Evolutionary conservation across 2,329 filamentous ascomycete genomes (phyloP), one percentile per base, ranked within the genome.

Genomic region (Scopulariopsis brevicaulis): DNA sequence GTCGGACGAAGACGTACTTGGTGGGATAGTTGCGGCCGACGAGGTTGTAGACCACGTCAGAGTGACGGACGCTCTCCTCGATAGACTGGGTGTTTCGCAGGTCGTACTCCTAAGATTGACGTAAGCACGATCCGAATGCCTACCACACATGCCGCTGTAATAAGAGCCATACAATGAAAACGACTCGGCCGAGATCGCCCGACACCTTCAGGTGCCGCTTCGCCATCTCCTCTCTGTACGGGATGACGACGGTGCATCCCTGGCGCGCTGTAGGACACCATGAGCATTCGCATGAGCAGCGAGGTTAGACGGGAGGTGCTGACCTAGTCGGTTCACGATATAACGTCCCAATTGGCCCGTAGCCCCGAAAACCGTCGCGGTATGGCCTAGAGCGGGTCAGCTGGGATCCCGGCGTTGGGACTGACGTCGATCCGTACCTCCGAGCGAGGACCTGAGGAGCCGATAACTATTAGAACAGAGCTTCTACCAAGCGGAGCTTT

Each of bases 11-110:
- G 35, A 70, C 80, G 66, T 77, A 91, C 89, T 99, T 99, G 66
- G 94, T 99, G 63, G 93, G 89, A 72, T 97, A 97, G 72, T 93
- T 88, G 62, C 93, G 88, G 63, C 94, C 94, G 68, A 96, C 81
- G 65, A 99, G 79, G 75, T 99, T 99, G 80, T 96, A 96, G 63
- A 99, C 94, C 62, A 96, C 88, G 70, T 99, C 94, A 50, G 93
- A 97, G 73, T 99, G 94, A 67, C 94, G 84, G 57, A 99, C 92
- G 67, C 90, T 94, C 74, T 96, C 92, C 71, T 99, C 94, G 66
- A 99, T 94, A 34, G 93, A 97, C 65, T 88, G 81, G 50, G 91
- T 97, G 74, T 99, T 99, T 69, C 85, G 86, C 61, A 99, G 80
- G 68, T 99, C 94, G 73, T 90, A 95, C 82, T 99, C 94, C 89